Evolutionary conservation across 306 rosid species (phyloP).

Genomic region (Trichosanthes cucumerina): DNA sequence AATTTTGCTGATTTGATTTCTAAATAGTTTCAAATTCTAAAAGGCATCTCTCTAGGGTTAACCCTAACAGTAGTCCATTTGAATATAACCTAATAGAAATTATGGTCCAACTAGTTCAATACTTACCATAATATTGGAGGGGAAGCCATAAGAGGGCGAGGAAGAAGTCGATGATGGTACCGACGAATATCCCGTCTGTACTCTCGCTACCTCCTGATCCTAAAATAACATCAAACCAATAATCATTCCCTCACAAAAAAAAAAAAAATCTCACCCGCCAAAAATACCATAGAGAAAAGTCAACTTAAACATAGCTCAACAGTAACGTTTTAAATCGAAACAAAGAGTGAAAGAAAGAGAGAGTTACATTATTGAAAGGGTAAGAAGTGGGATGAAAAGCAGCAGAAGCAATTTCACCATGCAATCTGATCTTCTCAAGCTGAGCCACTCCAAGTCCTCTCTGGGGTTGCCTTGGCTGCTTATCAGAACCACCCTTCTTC

Average conservation of each 20-base stretch:
- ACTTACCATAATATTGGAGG: neutral
- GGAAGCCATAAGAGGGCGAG: constrained; percentile 32
- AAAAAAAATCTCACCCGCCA: too few relatives aligned
- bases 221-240: neutral
- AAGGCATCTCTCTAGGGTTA: neutral
- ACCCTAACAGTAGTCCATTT: neutral
- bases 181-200: constrained; percentile 54
- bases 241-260: neutral
- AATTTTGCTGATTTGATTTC: neutral
- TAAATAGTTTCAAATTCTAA: neutral
- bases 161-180: constrained; percentile 48
- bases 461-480: constrained; percentile 97
- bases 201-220: constrained; percentile 27
- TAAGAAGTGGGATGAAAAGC: constrained; percentile 32
- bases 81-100: neutral
- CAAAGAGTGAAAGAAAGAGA: neutral
- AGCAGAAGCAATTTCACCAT: constrained; percentile 51
- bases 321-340: neutral
- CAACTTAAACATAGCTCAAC: neutral
- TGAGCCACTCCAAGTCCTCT: constrained; percentile 99
- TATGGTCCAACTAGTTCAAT: neutral
- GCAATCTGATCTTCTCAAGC: constrained; percentile 94
- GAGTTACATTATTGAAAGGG: constrained; percentile 41
- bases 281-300: neutral
- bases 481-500: constrained; percentile 68